Base-by-base conservation (phyloP, 805 yeast species). In the Priceomyces carsonii region DNA sequence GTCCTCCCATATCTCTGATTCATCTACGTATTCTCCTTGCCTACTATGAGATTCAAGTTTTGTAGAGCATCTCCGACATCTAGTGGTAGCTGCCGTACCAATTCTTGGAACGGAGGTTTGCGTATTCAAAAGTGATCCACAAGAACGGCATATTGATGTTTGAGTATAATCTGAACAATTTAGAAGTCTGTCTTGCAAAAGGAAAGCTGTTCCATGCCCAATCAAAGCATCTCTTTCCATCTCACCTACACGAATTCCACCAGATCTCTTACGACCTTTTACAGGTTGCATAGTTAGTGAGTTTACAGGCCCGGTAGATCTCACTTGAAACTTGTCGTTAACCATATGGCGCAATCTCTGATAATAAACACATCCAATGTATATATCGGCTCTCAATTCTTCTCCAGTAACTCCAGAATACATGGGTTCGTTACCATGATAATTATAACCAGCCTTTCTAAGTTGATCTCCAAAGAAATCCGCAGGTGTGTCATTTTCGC, bases 181-280 rank as follows among this genome's bases (percentile, higher is more conserved):
- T 59, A 93, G 74, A 56, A 93, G 72, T 66, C 99, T 82, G 61
- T 93, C 99, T 64, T 91, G 98, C 49, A 93, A 71, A 52, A 93
- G 68, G 79, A 78, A 93, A 1, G 99, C 89, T 5, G 99, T 85
- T 66, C 99, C 99, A 58, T 93, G 99, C 40, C 98, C 99, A 62
- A 93, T 89, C 53, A 93, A 73, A 2, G 99, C 99, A 76, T 93
- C 99, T 70, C 99, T 85, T 69, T 93, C 99, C 99, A 93, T 93
- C 66, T 93, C 99, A 63, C 99, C 99, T 25, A 93, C 95, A 76
- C 99, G 95, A 51, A 93, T 93, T 84, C 99, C 99, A 68, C 99
- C 99, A 47, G 85, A 81, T 71, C 98, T 81, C 82, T 93, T 93
- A 71, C 99, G 84, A 55, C 99, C 99, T 71, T 93, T 93, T 38